These are phyloP conservation scores for Stentor coeruleus DNA, from an alignment of 73 alveolate genomes.

Conservation along the genomic window DNA sequence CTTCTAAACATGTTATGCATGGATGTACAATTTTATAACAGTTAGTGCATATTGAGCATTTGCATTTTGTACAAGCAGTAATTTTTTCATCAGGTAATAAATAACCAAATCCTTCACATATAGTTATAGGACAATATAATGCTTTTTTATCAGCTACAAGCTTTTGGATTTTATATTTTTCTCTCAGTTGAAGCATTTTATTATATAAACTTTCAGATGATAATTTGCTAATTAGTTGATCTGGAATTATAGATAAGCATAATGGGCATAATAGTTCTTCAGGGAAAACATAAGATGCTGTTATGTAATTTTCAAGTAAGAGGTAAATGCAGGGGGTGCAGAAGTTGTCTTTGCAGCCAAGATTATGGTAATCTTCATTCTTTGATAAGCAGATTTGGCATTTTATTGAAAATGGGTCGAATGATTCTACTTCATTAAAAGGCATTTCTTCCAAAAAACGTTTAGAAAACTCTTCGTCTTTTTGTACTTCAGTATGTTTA, in stretches of 20 bases:
- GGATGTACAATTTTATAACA: background rate
- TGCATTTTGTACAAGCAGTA: background rate
- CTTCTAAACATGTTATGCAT: background rate
- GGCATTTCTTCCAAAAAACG: too few relatives aligned
- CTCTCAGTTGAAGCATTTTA: background rate
- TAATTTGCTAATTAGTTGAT: background rate
- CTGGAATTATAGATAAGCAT: background rate
- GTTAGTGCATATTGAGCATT: background rate
- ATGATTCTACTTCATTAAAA: too few relatives aligned
- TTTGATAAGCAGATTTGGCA: conserved; percentile 2
- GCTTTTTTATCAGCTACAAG: conserved; percentile 8
- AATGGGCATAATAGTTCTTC: conserved; percentile 1
- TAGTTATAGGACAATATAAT: background rate
- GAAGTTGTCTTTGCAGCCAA: background rate
- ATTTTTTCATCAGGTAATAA: background rate
- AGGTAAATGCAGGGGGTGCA: background rate
- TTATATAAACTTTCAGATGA: background rate
- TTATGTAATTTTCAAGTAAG: background rate
- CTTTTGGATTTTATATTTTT: background rate
- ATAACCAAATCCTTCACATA: background rate
- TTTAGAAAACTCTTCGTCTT: too few relatives aligned
- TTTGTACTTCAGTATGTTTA: too few relatives aligned
- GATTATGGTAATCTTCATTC: background rate
- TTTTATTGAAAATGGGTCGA: too few relatives aligned
- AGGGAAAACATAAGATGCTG: background rate